Evolutionary conservation across 805 yeast genomes (phyloP), one percentile per base, ranked within the genome.

Genomic region (Nakazawaea molendinolei): DNA sequence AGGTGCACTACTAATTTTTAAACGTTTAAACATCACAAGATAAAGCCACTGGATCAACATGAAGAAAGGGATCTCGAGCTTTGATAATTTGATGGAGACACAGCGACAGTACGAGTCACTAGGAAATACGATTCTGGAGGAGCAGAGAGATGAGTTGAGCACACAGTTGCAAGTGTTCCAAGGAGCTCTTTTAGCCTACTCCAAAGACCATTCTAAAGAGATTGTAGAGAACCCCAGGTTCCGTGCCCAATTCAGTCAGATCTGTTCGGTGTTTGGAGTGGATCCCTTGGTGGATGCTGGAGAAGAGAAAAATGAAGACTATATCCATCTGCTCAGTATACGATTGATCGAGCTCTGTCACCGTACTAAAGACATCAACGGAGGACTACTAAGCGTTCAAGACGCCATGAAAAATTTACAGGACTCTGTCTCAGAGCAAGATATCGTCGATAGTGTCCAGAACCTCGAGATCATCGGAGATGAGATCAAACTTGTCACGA

Each of bases 261-360:
- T 89, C 62, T 86, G 95, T 49, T 63, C 71, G 4, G 73, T 79
- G 46, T 78, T 87, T 20, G 96, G 96, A 1, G 79, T 87, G 14
- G 96, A 89, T 53, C 92, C 95, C 1, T 54, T 89, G 19, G 63
- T 65, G 15, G 19, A 23, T 15, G 16, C 19, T 12, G 8, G 3
- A 36, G 45, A 18, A 50, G 51, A 49, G 12, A 63, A 57, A 25
- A 51, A 53, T 8, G 64, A 63, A 5, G 87, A 81, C 47, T 80
- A 71, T 46, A 68, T 69, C 43, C 73, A 76, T 41, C 86, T 81
- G 26, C 57, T 90, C 14, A 76, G 86, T 3, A 81, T 86, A 10
- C 72, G 79, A 39, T 63, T 87, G 12, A 79, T 87, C 10, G 95
- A 87, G 48, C 63, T 79, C 3, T 84, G 95, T 50, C 75, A 79